Evolutionary conservation across 2,329 filamentous ascomycete genomes (phyloP), one percentile per base, ranked within the genome.

Genomic region (Aspergillus sp.): DNA sequence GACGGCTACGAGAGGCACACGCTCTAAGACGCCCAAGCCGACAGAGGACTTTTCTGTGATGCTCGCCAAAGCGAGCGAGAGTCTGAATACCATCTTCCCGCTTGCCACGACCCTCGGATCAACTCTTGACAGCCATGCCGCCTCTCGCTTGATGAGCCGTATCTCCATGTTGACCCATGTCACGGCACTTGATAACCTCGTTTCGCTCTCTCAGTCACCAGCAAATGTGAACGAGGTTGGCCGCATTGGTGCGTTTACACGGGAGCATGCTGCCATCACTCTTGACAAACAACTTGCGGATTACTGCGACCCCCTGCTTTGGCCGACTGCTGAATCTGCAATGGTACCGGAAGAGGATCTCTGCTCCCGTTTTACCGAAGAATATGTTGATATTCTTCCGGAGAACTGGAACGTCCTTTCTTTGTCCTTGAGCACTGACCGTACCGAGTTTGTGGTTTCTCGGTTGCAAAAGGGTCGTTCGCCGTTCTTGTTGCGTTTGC

Each of bases 381-480:
- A 93, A 49, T 96, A 92, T 68, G 83, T 97, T 54, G 90, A 97
- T 70, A 89, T 94, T 53, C 87, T 99, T 5, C 96, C 95, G 0
- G 78, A 82, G 41, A 82, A 84, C 6, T 99, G 95, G 95, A 92
- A 88, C 50, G 90, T 93, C 1, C 81, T 99, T 8, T 98, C 93
- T 0, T 80, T 99, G 48, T 90, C 90, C 0, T 77, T 99, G 15
- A 95, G 90, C 70, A 90, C 96, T 56, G 89, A 88, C 66, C 85
- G 84, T 41, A 90, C 91, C 57, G 95, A 98, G 71, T 84, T 99
- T 4, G 92, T 91, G 66, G 88, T 98, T 63, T 93, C 91, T n/a
- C 92, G 92, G 68, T 86, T 96, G 36, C 88, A 91, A 64, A 83
- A 87, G 8, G 87, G 86, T 1, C 85, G 90, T 54, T 87, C 85